A percentile compares a stretch with the other conserved stretches of the same genome.
Evolutionary conservation across 1,139 yeast genomes (phyloP).

Genomic region (Zygoascus sp.): DNA sequence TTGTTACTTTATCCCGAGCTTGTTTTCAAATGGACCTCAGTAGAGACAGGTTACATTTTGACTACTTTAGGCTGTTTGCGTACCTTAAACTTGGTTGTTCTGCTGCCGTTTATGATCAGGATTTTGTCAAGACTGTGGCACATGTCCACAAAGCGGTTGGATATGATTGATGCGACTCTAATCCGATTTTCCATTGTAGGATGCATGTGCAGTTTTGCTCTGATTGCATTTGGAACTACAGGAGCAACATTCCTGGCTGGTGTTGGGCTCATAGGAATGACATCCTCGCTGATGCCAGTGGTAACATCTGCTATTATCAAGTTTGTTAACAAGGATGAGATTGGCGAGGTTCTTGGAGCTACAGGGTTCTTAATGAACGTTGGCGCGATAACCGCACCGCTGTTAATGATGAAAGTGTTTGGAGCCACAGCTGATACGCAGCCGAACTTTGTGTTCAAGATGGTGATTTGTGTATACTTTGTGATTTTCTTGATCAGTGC

Average conservation of each 20-base stretch:
- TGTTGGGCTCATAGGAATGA: constrained; percentile 39
- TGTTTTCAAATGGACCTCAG: constrained; percentile 55
- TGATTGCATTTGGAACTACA: constrained; percentile 35
- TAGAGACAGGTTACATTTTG: constrained; percentile 54
- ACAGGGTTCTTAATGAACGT: constrained; percentile 28
- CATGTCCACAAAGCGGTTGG: constrained; percentile 38
- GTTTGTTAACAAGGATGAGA: constrained; percentile 37
- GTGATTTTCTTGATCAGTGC: constrained; percentile 14
- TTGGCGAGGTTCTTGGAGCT: constrained; percentile 36
- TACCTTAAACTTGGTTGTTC: constrained; percentile 39
- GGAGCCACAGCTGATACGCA: constrained; percentile 26
- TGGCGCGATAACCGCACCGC: constrained; percentile 28
- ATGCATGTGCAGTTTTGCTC: constrained; percentile 43
- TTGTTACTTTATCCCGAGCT: constrained; percentile 56
- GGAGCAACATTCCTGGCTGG: constrained; percentile 27
- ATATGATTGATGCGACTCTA: constrained; percentile 50
- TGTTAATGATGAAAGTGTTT: constrained; percentile 29
- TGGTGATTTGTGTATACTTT: constrained; percentile 20
- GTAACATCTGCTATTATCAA: constrained; percentile 49
- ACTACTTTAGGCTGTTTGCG: constrained; percentile 50
- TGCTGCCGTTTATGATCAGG: constrained; percentile 43
- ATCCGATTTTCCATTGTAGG: constrained; percentile 38
- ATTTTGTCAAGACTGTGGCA: constrained; percentile 33
- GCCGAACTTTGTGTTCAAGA: constrained; percentile 29
- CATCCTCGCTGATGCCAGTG: constrained; percentile 46